A percentile compares a stretch with the other conserved stretches of the same genome.
phyloP scores from a whole-genome alignment of 331 rosid genomes.

The Quercus phellos region DNA sequence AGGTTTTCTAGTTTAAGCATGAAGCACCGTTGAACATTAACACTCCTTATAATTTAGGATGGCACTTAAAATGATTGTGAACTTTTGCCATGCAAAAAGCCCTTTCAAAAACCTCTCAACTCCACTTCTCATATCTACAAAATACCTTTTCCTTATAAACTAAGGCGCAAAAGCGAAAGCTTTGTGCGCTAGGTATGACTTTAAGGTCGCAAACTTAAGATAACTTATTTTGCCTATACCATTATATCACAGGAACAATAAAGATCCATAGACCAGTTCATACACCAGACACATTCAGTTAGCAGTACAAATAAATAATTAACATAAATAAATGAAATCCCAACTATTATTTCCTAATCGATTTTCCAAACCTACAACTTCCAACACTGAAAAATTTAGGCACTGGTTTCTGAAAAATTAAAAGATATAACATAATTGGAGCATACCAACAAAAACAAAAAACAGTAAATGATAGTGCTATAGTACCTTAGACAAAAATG shows the following conservation, averaged over 20 bases:
- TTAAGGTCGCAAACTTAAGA: not conserved
- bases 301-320: not conserved
- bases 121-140: not conserved
- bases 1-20: not conserved
- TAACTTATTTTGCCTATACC: not conserved
- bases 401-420: not conserved
- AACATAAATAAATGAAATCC: too few relatives aligned
- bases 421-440: not conserved
- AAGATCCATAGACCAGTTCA: not conserved
- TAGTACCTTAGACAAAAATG: conserved; percentile 83
- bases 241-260: not conserved
- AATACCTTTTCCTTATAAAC: not conserved
- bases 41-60: not conserved
- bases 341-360: not conserved
- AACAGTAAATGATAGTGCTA: not conserved
- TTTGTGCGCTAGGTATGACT: too few relatives aligned
- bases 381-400: conserved; percentile 4
- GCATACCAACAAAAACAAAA: not conserved
- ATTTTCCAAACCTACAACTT: not conserved
- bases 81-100: not conserved
- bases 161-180: too few relatives aligned
- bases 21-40: not conserved
- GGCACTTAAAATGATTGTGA: not conserved
- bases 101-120: not conserved
- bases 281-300: not conserved